These are phyloP conservation scores for Coemansia sp. DNA, from an alignment of 192 early-diverging fungal species.

Conservation along the genomic window DNA sequence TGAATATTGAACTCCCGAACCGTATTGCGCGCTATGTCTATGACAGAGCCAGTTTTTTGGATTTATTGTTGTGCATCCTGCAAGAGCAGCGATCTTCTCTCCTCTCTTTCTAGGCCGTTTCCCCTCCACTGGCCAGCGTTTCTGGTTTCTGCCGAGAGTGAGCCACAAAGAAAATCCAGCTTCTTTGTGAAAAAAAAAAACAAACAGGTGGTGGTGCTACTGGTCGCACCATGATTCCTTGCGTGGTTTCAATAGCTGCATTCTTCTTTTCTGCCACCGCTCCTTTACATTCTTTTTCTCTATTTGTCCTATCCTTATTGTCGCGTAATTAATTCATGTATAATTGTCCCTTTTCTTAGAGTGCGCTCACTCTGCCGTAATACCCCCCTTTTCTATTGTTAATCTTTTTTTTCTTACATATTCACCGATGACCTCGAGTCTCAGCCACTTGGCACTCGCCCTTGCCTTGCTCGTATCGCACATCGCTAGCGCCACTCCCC, in stretches of 20 bases:
- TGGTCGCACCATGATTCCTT: background rate
- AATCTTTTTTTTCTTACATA: background rate
- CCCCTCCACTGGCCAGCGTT: background rate
- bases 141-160: background rate
- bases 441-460: background rate
- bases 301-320: background rate
- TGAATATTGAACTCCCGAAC: no score
- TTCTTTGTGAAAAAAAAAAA: background rate
- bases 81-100: background rate
- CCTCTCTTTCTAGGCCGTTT: background rate
- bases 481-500: background rate
- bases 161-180: background rate
- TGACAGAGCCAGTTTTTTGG: background rate
- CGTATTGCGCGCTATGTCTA: background rate
- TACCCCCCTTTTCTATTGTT: background rate
- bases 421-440: background rate
- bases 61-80: background rate
- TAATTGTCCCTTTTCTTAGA: background rate
- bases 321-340: constrained; percentile 4
- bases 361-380: background rate
- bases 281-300: background rate
- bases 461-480: constrained; percentile 1
- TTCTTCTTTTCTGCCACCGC: background rate
- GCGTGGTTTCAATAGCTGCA: background rate
- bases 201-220: background rate